Percentiles rank a stretch among this genome's conserved stretches.
Evolutionary conservation across 805 yeast species (phyloP).

Genomic region (Candida incommunis): DNA sequence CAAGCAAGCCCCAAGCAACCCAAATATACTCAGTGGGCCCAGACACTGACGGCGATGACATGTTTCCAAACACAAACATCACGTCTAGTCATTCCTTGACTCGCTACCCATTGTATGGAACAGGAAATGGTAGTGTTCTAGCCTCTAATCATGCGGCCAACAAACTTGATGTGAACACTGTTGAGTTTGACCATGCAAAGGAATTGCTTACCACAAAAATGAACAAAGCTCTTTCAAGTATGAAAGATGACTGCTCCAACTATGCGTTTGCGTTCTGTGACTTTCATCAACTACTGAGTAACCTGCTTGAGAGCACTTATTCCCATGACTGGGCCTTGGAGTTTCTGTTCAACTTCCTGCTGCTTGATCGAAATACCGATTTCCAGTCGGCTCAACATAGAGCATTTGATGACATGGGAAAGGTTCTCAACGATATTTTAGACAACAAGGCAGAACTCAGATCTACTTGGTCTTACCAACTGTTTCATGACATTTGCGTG

Average conservation of each 20-base stretch:
- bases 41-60: no score
- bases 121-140: no score
- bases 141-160: no score
- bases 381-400: not conserved
- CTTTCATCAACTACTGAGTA: not conserved
- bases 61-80: no score
- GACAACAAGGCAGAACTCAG: not conserved
- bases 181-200: not conserved
- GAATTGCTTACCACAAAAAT: not conserved
- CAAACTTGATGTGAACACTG: not conserved
- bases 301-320: not conserved
- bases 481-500: not conserved
- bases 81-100: no score
- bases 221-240: not conserved
- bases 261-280: not conserved
- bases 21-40: no score
- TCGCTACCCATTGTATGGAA: no score
- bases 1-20: no score
- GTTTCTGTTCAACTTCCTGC: not conserved
- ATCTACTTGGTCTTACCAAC: not conserved
- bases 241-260: not conserved
- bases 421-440: not conserved
- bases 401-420: not conserved
- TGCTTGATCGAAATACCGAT: not conserved
- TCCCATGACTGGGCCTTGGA: not conserved